Evolutionary conservation across 192 early-diverging fungal genomes (phyloP).

Genomic region (Mortierella claussenii): DNA sequence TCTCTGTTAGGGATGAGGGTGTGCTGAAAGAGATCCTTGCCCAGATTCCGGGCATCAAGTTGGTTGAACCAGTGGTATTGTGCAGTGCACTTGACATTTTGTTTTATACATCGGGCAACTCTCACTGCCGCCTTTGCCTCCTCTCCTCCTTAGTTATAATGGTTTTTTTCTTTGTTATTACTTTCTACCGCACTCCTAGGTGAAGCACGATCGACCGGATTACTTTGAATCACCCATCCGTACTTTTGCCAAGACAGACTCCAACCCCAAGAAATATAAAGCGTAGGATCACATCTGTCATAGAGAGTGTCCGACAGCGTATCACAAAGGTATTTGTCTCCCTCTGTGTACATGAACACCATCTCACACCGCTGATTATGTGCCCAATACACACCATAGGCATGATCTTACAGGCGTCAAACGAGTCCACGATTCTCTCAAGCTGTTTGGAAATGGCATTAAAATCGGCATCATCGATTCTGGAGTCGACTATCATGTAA

Average conservation of each 20-base stretch:
- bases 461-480: conserved; percentile 74
- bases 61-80: conserved; percentile 45
- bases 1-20: conserved; percentile 17
- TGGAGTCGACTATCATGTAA: conserved; percentile 55
- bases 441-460: conserved; percentile 46
- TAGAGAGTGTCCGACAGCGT: no score
- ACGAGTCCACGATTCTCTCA: conserved; percentile 44
- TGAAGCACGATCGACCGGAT: conserved; percentile 46
- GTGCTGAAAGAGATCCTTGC: conserved; percentile 31
- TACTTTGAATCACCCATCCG: neutral
- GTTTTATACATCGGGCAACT: no score
- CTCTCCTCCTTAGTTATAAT: neutral
- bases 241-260: neutral
- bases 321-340: no score
- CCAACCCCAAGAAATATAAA: neutral
- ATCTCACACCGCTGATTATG: no score
- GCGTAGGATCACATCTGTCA: no score
- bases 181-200: no score
- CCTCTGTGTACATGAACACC: no score
- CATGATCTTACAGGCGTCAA: conserved; percentile 59
- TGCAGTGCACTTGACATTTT: no score
- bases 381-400: conserved; percentile 13
- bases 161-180: neutral
- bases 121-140: neutral
- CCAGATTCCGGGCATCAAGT: conserved; percentile 27